Evolutionary conservation across 2,329 filamentous ascomycete species (phyloP), one percentile per base, ranked within the genome.

Genomic region (Cadophora sp.): DNA sequence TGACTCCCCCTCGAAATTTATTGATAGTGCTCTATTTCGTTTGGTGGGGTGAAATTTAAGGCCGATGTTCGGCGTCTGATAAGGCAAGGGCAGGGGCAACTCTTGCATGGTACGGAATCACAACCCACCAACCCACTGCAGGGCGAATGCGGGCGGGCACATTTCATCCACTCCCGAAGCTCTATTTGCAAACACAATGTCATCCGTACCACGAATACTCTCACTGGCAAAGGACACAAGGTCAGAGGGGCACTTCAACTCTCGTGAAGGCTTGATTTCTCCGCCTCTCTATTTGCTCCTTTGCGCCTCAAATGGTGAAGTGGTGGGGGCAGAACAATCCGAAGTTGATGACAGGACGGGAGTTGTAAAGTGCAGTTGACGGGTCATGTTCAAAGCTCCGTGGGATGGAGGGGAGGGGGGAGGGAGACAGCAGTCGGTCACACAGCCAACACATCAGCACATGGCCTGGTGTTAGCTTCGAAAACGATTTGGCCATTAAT

Each of bases 11-110:
- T 22, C 43, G 27, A 50, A 62, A 62, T 62, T 62, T 62, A 48
- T 62, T 50, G 43, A 62, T 50, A 50, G 40, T 37, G 40, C 40
- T 43, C 40, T 16, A 14, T 16, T 43, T 19, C 37, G 58, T 24
- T 46, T 61, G 59, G 59, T 62, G 59, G 59, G 59, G 59, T 62
- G 43, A 62, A 48, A 29, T 62, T 62, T n/a, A 31, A n/a, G 40
- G 59, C 59, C 59, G 59, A 62, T 62, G 59, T 62, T 62, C 59
- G 59, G 34, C 55, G 55, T 37, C 34, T 37, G 34, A 37, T 37
- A 37, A 37, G 34, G 34, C 34, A 9, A 27, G 50, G 50, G 50
- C 50, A 53, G 26, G 50, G 26, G 26, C 51, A 31, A 56, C 14
- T 56, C 40, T 16, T 43, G n/a, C n/a, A n/a, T n/a, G n/a, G n/a